phyloP scores from a whole-genome alignment of 1,139 yeast genomes.

The Debaryomyces robertsiae region DNA sequence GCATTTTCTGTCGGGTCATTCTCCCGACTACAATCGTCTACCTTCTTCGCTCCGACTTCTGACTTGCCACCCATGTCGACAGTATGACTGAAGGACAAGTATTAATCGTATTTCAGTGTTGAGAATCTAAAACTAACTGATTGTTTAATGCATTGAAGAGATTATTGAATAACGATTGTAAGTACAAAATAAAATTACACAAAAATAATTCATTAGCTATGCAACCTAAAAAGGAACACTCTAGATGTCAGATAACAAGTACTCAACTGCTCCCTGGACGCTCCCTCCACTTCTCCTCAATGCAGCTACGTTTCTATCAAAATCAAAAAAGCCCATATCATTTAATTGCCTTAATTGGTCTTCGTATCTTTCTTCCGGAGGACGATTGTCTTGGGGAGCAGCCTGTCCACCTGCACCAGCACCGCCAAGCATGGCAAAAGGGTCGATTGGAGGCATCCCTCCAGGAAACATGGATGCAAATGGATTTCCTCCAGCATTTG shows the following conservation, averaged over 20 bases:
- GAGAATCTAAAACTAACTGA: too few relatives aligned
- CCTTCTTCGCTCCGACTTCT: background rate
- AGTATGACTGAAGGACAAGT: too few relatives aligned
- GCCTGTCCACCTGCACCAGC: conserved; percentile 31
- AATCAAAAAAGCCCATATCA: conserved; percentile 95
- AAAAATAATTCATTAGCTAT: conserved; percentile 7
- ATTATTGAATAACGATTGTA: conserved; percentile 6
- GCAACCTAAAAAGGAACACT: background rate
- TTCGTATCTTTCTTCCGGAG: conserved; percentile 95
- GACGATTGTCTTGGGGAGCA: conserved; percentile 71
- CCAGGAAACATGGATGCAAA: conserved; percentile 50
- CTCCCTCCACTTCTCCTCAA: conserved; percentile 94
- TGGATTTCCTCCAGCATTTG: conserved; percentile 37
- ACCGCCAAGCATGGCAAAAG: conserved; percentile 51
- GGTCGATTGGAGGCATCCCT: conserved; percentile 40
- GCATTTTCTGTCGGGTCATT: background rate
- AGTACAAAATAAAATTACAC: conserved; percentile 4
- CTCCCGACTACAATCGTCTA: background rate
- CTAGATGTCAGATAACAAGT: conserved; percentile 51
- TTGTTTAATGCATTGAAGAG: too few relatives aligned
- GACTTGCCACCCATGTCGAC: background rate
- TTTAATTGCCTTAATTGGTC: conserved; percentile 88
- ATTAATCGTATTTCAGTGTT: too few relatives aligned
- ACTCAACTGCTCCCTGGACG: conserved; percentile 95
- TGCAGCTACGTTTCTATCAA: conserved; percentile 88